Evolutionary conservation across 2,329 filamentous ascomycete species (phyloP).

Genomic region (Camptophora hylomeconis): DNA sequence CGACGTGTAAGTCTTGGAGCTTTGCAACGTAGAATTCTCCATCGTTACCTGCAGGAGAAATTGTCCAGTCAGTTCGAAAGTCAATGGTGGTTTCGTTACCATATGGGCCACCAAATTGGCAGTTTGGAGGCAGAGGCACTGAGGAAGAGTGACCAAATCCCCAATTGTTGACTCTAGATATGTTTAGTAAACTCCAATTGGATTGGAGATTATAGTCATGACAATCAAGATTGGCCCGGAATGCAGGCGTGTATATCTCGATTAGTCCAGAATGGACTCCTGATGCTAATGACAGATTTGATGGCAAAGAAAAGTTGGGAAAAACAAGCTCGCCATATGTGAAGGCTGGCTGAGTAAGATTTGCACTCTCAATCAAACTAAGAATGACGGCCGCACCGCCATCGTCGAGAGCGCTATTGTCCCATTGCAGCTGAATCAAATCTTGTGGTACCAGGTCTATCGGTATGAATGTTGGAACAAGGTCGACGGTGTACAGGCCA

Average conservation of each 20-base stretch:
- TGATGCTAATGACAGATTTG: too few species aligned
- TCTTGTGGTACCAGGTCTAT: slow-evolving; percentile 1
- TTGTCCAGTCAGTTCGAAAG: slow-evolving; percentile 1
- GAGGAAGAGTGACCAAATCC: too few species aligned
- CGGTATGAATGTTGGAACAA: slow-evolving; percentile 17
- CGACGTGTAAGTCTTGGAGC: slow-evolving; percentile 13
- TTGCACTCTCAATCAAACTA: slow-evolving; percentile 11
- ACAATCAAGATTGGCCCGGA: slow-evolving; percentile 8
- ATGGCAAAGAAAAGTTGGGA: slow-evolving; percentile 4
- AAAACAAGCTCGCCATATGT: slow-evolving; percentile 13
- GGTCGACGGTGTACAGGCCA: slow-evolving; percentile 19
- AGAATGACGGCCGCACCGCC: slow-evolving; percentile 7
- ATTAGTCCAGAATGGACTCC: too few species aligned
- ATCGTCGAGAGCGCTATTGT: slow-evolving; percentile 8
- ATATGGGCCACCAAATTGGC: slow-evolving; percentile 7
- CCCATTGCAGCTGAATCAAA: too few species aligned
- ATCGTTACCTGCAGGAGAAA: slow-evolving; percentile 1
- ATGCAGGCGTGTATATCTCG: slow-evolving; percentile 2
- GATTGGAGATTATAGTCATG: too few species aligned
- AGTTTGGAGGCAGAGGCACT: slow-evolving; percentile 7
- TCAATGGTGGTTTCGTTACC: slow-evolving; percentile 7
- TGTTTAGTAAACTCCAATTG: too few species aligned
- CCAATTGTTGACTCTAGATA: too few species aligned
- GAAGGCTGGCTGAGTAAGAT: slow-evolving; percentile 7
- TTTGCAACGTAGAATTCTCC: slow-evolving; percentile 8